Evolutionary conservation across 768 basidiomycete species (phyloP).

Genomic region (Filobasidium floriforme): DNA sequence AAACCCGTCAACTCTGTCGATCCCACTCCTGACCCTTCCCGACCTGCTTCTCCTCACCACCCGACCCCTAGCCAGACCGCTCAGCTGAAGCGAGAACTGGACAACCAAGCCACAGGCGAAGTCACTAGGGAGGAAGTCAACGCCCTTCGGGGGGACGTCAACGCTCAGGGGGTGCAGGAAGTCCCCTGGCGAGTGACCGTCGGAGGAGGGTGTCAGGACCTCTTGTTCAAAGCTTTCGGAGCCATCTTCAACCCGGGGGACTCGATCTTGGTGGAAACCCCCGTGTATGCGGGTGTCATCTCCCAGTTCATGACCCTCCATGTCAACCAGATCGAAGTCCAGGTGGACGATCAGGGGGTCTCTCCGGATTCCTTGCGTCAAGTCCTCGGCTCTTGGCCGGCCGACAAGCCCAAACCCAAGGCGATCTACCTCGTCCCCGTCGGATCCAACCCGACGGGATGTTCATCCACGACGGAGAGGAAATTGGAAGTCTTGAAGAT

Average conservation of each 20-base stretch:
- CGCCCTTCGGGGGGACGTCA: not conserved
- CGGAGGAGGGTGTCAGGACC: conserved; percentile 79
- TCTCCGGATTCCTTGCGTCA: conserved; percentile 55
- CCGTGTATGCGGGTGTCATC: conserved; percentile 43
- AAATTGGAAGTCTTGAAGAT: conserved; percentile 61
- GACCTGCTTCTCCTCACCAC: conserved; percentile 18
- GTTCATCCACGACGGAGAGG: conserved; percentile 64
- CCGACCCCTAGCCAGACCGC: conserved; percentile 13
- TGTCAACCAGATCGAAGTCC: conserved; percentile 52
- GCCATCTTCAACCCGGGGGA: conserved; percentile 73
- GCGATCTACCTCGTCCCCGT: conserved; percentile 57
- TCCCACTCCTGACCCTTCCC: conserved; percentile 12
- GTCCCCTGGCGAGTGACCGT: conserved; percentile 62
- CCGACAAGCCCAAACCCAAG: conserved; percentile 62
- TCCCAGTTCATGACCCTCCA: conserved; percentile 37
- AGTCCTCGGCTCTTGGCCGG: conserved; percentile 68
- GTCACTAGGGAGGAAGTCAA: conserved; percentile 13
- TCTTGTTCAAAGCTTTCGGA: conserved; percentile 74
- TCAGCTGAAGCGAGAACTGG: conserved; percentile 9
- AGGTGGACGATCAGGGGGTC: conserved; percentile 68
- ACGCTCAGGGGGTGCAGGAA: conserved; percentile 38
- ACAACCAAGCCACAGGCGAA: conserved; percentile 15
- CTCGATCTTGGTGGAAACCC: conserved; percentile 66
- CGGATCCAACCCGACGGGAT: conserved; percentile 80
- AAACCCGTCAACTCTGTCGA: not conserved